These are phyloP conservation scores for Xylaria acuta DNA, from an alignment of 495 filamentous ascomycete genomes.

Conservation along the genomic window DNA sequence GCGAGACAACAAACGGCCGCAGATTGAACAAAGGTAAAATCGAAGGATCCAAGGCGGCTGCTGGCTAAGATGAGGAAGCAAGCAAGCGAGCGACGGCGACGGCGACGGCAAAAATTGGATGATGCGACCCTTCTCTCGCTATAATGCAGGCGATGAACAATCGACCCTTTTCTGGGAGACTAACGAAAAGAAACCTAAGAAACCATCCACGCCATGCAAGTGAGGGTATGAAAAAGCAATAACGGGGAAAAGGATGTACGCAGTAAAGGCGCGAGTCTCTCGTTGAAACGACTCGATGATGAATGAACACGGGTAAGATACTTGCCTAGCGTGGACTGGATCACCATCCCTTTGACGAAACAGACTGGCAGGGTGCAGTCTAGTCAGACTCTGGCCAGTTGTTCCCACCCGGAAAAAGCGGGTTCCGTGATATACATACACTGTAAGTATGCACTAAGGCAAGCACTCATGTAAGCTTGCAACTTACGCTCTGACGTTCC, in stretches of 20 bases:
- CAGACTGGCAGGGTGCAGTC: conserved; percentile 3
- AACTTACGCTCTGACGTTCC: neutral
- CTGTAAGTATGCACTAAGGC: no score
- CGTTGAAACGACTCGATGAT: conserved; percentile 6
- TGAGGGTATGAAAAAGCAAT: conserved; percentile 8
- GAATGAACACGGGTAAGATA: neutral
- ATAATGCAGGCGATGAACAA: conserved; percentile 3
- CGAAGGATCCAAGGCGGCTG: neutral
- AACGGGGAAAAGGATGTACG: conserved; percentile 14
- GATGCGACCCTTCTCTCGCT: neutral
- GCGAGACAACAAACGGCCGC: neutral
- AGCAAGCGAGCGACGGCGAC: neutral
- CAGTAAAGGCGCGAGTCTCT: conserved; percentile 2
- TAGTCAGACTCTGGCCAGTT: conserved; percentile 10
- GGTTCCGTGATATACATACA: neutral
- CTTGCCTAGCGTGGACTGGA: neutral
- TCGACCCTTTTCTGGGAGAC: neutral
- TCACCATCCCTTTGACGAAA: neutral
- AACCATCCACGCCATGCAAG: conserved; percentile 12
- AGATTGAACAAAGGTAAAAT: neutral
- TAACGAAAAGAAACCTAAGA: conserved; percentile 16
- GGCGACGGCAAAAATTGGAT: no score
- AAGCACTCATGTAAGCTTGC: no score
- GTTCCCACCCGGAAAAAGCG: conserved; percentile 10
- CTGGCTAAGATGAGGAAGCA: neutral